Evolutionary conservation across 2,329 filamentous ascomycete genomes (phyloP).

Genomic region (Golovinomyces cichoracearum): DNA sequence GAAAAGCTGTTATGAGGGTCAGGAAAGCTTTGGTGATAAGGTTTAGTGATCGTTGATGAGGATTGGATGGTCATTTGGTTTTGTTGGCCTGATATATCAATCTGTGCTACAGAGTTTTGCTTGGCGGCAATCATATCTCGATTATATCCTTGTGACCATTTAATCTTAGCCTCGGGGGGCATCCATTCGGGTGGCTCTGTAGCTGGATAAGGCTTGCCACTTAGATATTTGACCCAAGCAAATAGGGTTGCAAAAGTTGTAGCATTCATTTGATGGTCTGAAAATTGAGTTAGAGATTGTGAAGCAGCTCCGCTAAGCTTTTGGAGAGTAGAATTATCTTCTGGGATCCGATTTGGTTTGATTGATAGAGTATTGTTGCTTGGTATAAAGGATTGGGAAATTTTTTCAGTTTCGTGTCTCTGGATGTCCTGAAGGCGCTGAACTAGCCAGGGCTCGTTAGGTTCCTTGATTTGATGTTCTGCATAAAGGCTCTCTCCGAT

Average conservation of each 20-base stretch:
- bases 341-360: conserved; percentile 2
- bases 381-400: conserved; percentile 3
- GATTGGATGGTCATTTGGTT: conserved; percentile 8
- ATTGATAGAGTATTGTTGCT: background rate
- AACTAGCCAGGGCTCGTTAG: conserved; percentile 10
- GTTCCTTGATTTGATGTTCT: conserved; percentile 7
- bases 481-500: conserved; percentile 2
- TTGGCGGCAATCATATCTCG: conserved; percentile 17
- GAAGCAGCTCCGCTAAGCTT: conserved; percentile 4
- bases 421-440: conserved; percentile 13
- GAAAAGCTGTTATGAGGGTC: background rate
- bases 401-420: conserved; percentile 11
- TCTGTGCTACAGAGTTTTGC: conserved; percentile 4
- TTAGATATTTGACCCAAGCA: conserved; percentile 16
- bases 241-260: conserved; percentile 7
- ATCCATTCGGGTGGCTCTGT: conserved; percentile 28
- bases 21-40: conserved; percentile 1
- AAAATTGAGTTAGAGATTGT: background rate
- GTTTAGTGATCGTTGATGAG: conserved; percentile 6
- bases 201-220: conserved; percentile 23
- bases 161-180: conserved; percentile 20
- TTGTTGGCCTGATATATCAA: background rate
- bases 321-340: conserved; percentile 5
- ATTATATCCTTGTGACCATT: conserved; percentile 27
- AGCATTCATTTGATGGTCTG: conserved; percentile 5